Evolutionary conservation across 805 yeast genomes (phyloP), one percentile per base, ranked within the genome.

Genomic region (Metschnikowia lachancei): DNA sequence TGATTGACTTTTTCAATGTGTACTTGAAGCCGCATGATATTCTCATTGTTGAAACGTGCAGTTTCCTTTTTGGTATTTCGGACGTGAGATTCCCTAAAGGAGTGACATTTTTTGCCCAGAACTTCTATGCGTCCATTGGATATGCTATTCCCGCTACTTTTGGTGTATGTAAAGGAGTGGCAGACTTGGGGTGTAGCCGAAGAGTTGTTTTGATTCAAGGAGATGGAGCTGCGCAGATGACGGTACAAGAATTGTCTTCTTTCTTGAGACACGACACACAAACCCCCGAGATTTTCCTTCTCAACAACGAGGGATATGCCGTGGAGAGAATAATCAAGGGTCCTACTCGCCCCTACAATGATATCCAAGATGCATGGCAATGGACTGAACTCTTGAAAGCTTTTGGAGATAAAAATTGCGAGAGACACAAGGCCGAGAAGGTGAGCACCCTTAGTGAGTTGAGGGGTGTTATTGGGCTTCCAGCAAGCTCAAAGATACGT

Each of bases 181-280:
- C 75, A 41, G 95, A 86, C 58, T 55, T 74, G 39, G 68, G 71
- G 4, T 52, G 56, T 11, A 57, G 54, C 3, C 76, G 82, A 28
- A 77, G 95, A 57, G 73, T 90, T 38, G 72, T 88, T 17, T 70
- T 90, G 19, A 67, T 88, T 16, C 90, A 87, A 70, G 97, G 97
- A 46, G 97, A 91, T 63, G 97, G 97, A 1, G 83, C 96, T 2
- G 92, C 96, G 2, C 96, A 88, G 70, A 87, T 91, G 96, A 89
- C 97, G 4, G 74, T 85, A 45, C 96, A 91, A 72, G 97, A 91
- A 61, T 65, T 83, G 41, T 79, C 88, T 0, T 75, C 87, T 2
- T 80, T 78, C 59, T 63, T 85, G 33, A 77, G 87, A 51, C 69
- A 77, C 51, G 70, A 74, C 14, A 72, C 85, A 36, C 78, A 77